These are phyloP conservation scores for Fusarium scirpi DNA, from an alignment of 2,329 filamentous ascomycete species.

Conservation along the genomic window DNA sequence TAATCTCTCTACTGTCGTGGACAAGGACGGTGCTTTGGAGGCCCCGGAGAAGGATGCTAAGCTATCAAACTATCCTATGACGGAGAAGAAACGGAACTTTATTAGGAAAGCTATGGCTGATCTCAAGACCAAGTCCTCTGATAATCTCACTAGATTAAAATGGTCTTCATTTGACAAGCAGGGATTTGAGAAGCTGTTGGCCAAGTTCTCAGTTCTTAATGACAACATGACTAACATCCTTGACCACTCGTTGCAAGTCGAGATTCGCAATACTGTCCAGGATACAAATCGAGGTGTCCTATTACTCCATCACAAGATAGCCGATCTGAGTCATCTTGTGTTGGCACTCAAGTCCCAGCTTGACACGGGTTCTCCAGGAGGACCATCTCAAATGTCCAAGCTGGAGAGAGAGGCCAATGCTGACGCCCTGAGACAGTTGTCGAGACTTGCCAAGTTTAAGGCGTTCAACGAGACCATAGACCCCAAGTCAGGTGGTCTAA, in stretches of 20 bases:
- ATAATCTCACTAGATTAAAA: constrained; percentile 52
- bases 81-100: constrained; percentile 55
- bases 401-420: constrained; percentile 55
- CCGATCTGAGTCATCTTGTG: constrained; percentile 60
- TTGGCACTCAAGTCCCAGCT: constrained; percentile 60
- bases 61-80: constrained; percentile 59
- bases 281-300: constrained; percentile 62
- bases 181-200: constrained; percentile 59
- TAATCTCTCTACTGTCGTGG: constrained; percentile 51
- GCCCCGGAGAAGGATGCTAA: constrained; percentile 59
- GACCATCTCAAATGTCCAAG: constrained; percentile 50
- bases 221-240: constrained; percentile 63
- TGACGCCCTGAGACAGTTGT: constrained; percentile 55
- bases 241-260: constrained; percentile 60
- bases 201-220: constrained; percentile 59
- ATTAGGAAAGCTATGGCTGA: constrained; percentile 59
- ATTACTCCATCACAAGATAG: constrained; percentile 60
- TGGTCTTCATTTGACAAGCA: constrained; percentile 62
- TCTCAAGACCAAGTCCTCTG: constrained; percentile 54
- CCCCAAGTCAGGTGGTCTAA: constrained; percentile 47
- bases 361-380: constrained; percentile 45
- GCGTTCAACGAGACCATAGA: constrained; percentile 63
- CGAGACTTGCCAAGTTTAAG: constrained; percentile 63
- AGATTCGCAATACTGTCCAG: constrained; percentile 61
- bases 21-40: constrained; percentile 51